Conservation (phyloP, 176 grass and related monocot species). For the maize (Zea mays) region DNA sequence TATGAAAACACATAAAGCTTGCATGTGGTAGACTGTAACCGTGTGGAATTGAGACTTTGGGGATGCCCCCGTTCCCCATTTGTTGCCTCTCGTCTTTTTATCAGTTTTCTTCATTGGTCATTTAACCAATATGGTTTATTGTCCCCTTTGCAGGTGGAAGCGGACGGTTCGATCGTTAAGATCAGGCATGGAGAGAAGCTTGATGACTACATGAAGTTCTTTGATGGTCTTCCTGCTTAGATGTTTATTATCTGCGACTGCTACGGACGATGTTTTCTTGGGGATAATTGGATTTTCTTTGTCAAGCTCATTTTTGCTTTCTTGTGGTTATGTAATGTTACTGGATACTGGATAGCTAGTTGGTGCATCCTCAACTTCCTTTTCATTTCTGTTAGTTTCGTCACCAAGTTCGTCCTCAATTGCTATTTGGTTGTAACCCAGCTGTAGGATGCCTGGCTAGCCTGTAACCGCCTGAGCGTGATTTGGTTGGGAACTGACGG, state of each 20-base stretch:
- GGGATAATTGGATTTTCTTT: neutral
- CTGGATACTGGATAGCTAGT: neutral
- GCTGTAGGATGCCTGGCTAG: neutral
- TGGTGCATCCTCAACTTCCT: neutral
- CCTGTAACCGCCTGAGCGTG: neutral
- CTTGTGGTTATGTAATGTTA: neutral
- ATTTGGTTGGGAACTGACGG: neutral
- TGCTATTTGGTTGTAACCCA: neutral
- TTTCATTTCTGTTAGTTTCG: neutral
- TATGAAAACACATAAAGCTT: neutral
- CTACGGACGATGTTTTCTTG: neutral
- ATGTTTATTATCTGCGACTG: neutral
- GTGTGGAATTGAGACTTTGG: neutral
- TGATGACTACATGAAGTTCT: slow-evolving; percentile 84
- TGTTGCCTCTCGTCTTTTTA: neutral
- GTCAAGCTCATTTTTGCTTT: neutral
- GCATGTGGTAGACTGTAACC: neutral
- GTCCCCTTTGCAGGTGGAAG: slow-evolving; percentile 50
- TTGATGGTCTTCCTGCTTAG: slow-evolving; percentile 67
- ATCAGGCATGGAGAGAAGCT: slow-evolving; percentile 85
- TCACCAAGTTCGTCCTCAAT: neutral
- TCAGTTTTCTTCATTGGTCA: neutral
- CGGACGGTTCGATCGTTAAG: slow-evolving; percentile 62
- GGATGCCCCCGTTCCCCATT: neutral
- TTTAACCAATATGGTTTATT: neutral